These are phyloP conservation scores for Gonium pectorale DNA, from an alignment of 139 green algal species.

Conservation along the genomic window DNA sequence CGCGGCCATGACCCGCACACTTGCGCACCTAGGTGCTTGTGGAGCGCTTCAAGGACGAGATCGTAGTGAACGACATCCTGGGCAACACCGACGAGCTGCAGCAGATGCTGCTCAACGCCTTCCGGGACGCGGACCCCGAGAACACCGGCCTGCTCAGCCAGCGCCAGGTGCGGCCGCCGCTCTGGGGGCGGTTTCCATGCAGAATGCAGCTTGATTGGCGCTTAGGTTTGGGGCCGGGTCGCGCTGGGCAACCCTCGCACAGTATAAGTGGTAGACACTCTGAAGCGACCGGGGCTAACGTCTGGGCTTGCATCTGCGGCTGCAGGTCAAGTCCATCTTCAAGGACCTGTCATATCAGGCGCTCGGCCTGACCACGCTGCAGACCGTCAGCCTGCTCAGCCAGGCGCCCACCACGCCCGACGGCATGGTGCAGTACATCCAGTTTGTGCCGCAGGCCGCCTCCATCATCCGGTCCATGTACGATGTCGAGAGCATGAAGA, in stretches of 20 bases:
- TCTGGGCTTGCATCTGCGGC: no score
- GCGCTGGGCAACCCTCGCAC: no score
- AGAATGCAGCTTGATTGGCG: no score
- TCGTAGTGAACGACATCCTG: constrained; percentile 57
- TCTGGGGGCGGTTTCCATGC: no score
- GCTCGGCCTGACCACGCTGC: constrained; percentile 58
- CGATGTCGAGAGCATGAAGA: constrained; percentile 57
- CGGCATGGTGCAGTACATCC: constrained; percentile 56
- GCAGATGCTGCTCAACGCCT: constrained; percentile 54
- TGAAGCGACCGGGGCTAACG: no score
- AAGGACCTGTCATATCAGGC: constrained; percentile 54
- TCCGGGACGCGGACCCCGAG: constrained; percentile 50
- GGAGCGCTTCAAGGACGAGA: constrained; percentile 62
- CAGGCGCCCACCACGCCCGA: constrained; percentile 56
- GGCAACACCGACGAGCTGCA: constrained; percentile 63
- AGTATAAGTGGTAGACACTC: no score
- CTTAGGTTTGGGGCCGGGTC: no score
- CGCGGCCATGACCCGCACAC: background rate
- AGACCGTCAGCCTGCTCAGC: constrained; percentile 52
- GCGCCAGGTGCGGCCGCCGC: constrained; percentile 27
- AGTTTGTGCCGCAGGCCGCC: constrained; percentile 56
- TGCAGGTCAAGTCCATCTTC: constrained; percentile 54
- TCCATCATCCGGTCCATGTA: constrained; percentile 59
- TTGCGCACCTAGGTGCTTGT: constrained; percentile 33
- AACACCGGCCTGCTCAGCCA: constrained; percentile 45